These are phyloP conservation scores for Akanthomyces muscarius DNA, from an alignment of 2,329 filamentous ascomycete species.

Conservation along the genomic window DNA sequence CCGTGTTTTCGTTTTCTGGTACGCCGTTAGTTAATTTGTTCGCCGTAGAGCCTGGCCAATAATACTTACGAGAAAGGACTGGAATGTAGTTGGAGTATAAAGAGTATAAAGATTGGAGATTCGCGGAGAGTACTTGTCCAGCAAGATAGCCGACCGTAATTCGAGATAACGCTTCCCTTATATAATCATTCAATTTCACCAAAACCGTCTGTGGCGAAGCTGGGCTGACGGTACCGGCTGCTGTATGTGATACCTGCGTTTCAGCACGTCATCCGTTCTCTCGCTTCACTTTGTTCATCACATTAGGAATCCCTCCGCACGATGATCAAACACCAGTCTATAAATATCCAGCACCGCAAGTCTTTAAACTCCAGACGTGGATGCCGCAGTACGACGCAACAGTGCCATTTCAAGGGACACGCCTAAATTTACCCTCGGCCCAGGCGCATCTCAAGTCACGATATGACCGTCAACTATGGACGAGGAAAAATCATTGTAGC, in stretches of 20 bases:
- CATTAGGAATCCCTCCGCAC: not conserved
- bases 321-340: not conserved
- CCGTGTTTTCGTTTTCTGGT: not conserved
- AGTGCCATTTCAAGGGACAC: too few relatives aligned
- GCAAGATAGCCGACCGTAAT: not conserved
- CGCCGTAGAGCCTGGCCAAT: not conserved
- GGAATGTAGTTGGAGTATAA: not conserved
- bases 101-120: not conserved
- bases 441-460: too few relatives aligned
- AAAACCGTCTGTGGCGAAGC: not conserved
- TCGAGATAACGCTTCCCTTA: too few relatives aligned
- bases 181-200: not conserved
- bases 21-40: not conserved
- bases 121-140: not conserved
- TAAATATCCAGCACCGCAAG: not conserved
- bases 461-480: too few relatives aligned
- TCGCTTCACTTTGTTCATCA: not conserved
- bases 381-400: too few relatives aligned
- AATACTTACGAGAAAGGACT: not conserved
- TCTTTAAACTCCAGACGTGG: too few relatives aligned
- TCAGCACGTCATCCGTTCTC: not conserved
- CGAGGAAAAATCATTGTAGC: too few relatives aligned
- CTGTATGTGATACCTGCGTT: not conserved
- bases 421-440: too few relatives aligned
- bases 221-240: not conserved